These are phyloP conservation scores for Blastobotrys indianensis DNA, from an alignment of 1,139 yeast species.

Conservation along the genomic window DNA sequence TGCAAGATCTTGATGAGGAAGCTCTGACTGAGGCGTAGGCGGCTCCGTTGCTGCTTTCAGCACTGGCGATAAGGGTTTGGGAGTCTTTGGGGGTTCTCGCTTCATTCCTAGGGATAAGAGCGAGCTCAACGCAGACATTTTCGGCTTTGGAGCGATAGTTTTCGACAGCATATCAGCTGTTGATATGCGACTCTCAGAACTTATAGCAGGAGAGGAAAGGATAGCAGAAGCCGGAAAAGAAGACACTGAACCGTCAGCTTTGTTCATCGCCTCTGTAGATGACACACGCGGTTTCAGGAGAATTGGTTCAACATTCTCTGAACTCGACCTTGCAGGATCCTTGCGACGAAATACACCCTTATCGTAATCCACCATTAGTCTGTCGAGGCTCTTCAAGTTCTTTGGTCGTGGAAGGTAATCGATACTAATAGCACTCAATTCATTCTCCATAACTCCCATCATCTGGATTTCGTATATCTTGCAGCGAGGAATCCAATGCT, in stretches of 20 bases:
- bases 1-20: too few relatives aligned
- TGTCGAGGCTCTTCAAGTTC: conserved; percentile 34
- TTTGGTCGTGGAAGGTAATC: conserved; percentile 40
- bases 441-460: conserved; percentile 98
- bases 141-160: conserved; percentile 17
- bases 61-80: too few relatives aligned
- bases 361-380: conserved; percentile 62
- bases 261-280: conserved; percentile 11
- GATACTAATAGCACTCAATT: conserved; percentile 58
- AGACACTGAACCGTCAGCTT: conserved; percentile 16
- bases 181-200: conserved; percentile 11
- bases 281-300: conserved; percentile 21
- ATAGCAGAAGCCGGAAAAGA: conserved; percentile 24
- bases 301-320: conserved; percentile 10
- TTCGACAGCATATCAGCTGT: conserved; percentile 19
- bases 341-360: conserved; percentile 30
- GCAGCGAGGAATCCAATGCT: conserved; percentile 87
- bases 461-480: conserved; percentile 92
- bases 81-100: neutral
- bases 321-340: conserved; percentile 5
- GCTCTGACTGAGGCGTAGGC: too few relatives aligned
- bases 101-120: conserved; percentile 16
- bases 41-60: too few relatives aligned
- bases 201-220: conserved; percentile 19
- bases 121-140: conserved; percentile 23